Evolutionary conservation across 345 rosid species (phyloP), one percentile per base, ranked within the genome.

Genomic region (Eucalyptus viminalis): DNA sequence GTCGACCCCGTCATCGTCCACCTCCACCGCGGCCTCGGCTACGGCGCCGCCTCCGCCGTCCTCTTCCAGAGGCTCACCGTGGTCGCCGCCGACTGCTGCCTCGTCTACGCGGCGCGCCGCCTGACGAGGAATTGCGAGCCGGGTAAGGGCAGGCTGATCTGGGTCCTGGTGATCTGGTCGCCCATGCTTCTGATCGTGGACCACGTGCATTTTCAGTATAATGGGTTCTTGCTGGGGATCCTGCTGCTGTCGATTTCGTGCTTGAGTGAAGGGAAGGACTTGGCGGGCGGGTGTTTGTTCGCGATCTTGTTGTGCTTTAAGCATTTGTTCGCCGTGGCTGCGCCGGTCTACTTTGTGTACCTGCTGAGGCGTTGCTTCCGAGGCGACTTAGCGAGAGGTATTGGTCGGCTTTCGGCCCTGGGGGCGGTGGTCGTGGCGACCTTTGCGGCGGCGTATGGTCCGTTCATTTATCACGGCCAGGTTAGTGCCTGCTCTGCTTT

Each of bases 241-340:
- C 31, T 97, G 92, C 89, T 98, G 93, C 88, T 97, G 90, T 97
- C 99, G 27, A 91, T 98, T 91, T 98, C 99, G 29, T 98, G 72
- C 92, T 89, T 98, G 88, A 93, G 91, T 86, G 96, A 97, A 81
- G 97, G 97, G 89, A 94, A 94, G 92, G 98, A 98, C 93, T 87
- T 97, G 90, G 87, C 94, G 87, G 99, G 99, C 87, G 99, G 98
- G 19, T 95, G 96, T 83, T 37, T 95, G 11, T 98, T 98, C 86
- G 96, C 97, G 2, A 93, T 95, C 60, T 91, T 98, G 86, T 89
- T 98, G 86, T 98, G 99, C 86, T 98, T 98, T 67, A 98, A 98
- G 92, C 99, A 98, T 89, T 93, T 98, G 93, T 98, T 96, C 90
- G 99, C 99, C 1, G 97, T 97, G 17, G 98, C 99, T 69, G 99